phyloP scores from a whole-genome alignment of 179 eudicot genomes.

The Drosera spatulata region DNA sequence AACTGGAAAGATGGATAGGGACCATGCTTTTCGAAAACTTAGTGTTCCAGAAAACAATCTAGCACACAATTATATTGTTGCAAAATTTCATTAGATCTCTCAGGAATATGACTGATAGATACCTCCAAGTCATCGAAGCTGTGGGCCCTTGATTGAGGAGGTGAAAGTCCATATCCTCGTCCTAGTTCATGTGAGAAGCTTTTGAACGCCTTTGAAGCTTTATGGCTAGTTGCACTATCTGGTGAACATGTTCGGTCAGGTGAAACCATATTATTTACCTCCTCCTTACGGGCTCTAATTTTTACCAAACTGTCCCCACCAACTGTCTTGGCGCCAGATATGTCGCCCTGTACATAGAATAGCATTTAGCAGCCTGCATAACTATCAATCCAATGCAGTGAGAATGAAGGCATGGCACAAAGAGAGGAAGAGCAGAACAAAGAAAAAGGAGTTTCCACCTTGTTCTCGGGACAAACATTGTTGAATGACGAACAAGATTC shows the following conservation, averaged over 20 bases:
- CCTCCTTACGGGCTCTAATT: conserved; percentile 19
- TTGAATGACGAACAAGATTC: conserved; percentile 19
- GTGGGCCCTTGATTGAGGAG: conserved; percentile 37
- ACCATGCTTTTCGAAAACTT: too few species aligned
- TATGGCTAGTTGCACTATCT: conserved; percentile 7
- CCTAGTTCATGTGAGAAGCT: conserved; percentile 66
- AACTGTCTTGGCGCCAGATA: conserved; percentile 15
- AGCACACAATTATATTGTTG: neutral
- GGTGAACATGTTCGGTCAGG: conserved; percentile 18
- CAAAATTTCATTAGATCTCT: neutral
- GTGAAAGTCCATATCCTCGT: conserved; percentile 38
- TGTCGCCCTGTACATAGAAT: conserved; percentile 19
- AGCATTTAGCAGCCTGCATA: conserved; percentile 1
- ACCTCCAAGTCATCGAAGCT: conserved; percentile 56
- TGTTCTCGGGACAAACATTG: conserved; percentile 12
- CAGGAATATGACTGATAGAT: too few species aligned
- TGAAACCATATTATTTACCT: conserved; percentile 3
- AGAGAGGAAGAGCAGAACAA: neutral
- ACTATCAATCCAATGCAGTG: conserved; percentile 1
- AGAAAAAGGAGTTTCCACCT: conserved; percentile 15
- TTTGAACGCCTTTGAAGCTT: conserved; percentile 35
- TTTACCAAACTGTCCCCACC: conserved; percentile 23
- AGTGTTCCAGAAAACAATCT: too few species aligned
- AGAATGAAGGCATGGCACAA: neutral
- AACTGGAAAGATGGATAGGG: too few species aligned